phyloP scores from a whole-genome alignment of 1,284 basidiomycete genomes.

The Sporisorium scitamineum region DNA sequence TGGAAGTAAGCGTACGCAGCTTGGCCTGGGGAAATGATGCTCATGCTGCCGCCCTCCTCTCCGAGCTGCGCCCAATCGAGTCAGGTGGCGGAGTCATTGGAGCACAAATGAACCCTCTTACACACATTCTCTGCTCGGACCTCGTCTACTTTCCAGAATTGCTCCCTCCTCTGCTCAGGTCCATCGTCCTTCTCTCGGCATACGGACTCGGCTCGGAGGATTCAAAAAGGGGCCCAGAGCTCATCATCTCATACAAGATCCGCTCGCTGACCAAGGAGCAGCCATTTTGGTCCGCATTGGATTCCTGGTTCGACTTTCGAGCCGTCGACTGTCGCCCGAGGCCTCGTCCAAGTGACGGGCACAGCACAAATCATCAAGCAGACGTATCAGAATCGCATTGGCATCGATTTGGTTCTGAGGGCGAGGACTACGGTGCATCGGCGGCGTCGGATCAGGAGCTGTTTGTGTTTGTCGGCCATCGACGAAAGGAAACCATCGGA shows the following conservation, averaged over 20 bases:
- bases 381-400: slow-evolving; percentile 4
- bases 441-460: slow-evolving; percentile 49
- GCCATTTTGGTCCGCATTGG: slow-evolving; percentile 84
- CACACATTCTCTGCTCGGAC: slow-evolving; percentile 66
- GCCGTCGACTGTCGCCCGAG: slow-evolving; percentile 72
- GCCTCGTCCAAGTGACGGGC: neutral
- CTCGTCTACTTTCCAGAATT: slow-evolving; percentile 68
- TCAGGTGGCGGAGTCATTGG: neutral
- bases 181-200: slow-evolving; percentile 57
- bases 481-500: slow-evolving; percentile 43
- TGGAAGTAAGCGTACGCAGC: slow-evolving; percentile 40
- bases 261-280: slow-evolving; percentile 81
- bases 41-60: slow-evolving; percentile 32
- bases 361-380: neutral
- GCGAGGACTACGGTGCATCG: slow-evolving; percentile 27
- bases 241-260: slow-evolving; percentile 75
- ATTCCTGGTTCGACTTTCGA: slow-evolving; percentile 81
- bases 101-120: slow-evolving; percentile 19
- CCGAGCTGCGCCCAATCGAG: slow-evolving; percentile 5
- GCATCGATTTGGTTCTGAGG: slow-evolving; percentile 38
- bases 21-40: slow-evolving; percentile 61
- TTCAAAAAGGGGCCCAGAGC: slow-evolving; percentile 32
- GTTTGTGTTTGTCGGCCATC: slow-evolving; percentile 57
- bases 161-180: slow-evolving; percentile 61
- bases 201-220: neutral